A percentile compares a stretch with the other conserved stretches of the same genome.
phyloP scores from a whole-genome alignment of 129 eudicot genomes.

The Flaveria linearis region DNA sequence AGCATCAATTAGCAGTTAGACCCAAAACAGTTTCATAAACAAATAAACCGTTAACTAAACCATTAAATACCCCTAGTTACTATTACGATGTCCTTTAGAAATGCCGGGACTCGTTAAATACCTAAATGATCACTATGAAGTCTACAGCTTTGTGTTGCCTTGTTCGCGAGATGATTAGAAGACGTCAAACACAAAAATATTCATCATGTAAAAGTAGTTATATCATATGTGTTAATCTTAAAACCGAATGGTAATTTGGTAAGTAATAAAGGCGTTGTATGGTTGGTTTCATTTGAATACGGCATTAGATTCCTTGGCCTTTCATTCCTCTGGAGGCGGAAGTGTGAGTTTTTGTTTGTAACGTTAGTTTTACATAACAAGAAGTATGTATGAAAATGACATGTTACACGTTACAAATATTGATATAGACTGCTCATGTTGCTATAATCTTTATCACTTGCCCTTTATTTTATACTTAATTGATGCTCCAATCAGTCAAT shows the following conservation, averaged over 20 bases:
- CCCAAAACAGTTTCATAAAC: too few relatives aligned
- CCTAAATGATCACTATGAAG: not conserved
- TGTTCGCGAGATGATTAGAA: too few relatives aligned
- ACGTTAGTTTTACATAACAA: slow-evolving; percentile 3
- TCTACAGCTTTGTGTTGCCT: not conserved
- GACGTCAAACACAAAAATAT: too few relatives aligned
- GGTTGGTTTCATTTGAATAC: slow-evolving; percentile 36
- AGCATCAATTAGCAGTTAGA: too few relatives aligned
- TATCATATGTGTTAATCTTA: not conserved
- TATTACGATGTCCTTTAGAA: too few relatives aligned
- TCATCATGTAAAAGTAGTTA: too few relatives aligned
- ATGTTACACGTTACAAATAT: slow-evolving; percentile 27
- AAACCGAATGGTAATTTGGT: slow-evolving; percentile 20
- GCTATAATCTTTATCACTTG: not conserved
- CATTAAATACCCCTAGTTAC: too few relatives aligned
- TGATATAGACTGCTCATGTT: not conserved
- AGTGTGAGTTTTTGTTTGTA: slow-evolving; percentile 39
- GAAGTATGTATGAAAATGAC: slow-evolving; percentile 34
- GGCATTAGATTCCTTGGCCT: slow-evolving; percentile 46
- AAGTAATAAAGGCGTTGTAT: slow-evolving; percentile 16
- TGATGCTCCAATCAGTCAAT: too few relatives aligned
- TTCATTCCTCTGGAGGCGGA: slow-evolving; percentile 33
- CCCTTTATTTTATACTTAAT: too few relatives aligned
- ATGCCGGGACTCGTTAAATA: not conserved
- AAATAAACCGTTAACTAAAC: too few relatives aligned